phyloP scores from a whole-genome alignment of 1,284 basidiomycete genomes.

The Trametes pubescens region DNA sequence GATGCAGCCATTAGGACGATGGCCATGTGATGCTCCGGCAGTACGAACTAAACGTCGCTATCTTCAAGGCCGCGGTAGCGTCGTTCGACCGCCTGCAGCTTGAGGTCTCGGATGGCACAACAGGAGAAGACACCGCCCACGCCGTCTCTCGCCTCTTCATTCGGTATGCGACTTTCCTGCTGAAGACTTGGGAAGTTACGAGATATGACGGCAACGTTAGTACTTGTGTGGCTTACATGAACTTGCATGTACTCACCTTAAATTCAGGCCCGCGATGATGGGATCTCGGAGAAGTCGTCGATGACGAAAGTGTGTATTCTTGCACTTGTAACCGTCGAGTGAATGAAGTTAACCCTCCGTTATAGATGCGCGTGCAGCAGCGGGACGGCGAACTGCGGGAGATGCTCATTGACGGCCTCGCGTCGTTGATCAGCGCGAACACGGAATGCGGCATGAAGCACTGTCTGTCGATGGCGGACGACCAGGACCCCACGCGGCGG shows the following conservation, averaged over 20 bases:
- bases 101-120: slow-evolving; percentile 62
- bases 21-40: slow-evolving; percentile 10
- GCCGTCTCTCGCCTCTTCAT: slow-evolving; percentile 82
- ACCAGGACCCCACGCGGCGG: slow-evolving; percentile 76
- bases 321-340: background rate
- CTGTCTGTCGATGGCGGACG: slow-evolving; percentile 84
- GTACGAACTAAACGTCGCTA: slow-evolving; percentile 76
- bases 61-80: slow-evolving; percentile 75
- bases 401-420: slow-evolving; percentile 78
- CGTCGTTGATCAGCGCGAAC: slow-evolving; percentile 86
- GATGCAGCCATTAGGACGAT: slow-evolving; percentile 11
- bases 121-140: slow-evolving; percentile 72
- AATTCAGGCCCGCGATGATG: slow-evolving; percentile 52
- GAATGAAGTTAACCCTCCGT: background rate
- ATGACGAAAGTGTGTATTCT: slow-evolving; percentile 54
- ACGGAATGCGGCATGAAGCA: slow-evolving; percentile 92
- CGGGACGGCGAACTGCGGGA: slow-evolving; percentile 73
- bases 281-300: slow-evolving; percentile 59
- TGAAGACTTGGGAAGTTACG: slow-evolving; percentile 65
- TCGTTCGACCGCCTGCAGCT: slow-evolving; percentile 82
- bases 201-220: slow-evolving; percentile 55
- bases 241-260: background rate
- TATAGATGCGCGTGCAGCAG: slow-evolving; percentile 50
- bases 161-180: slow-evolving; percentile 73
- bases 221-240: background rate